These are phyloP conservation scores for Barnettozyma sp. DNA, from an alignment of 805 yeast genomes.

Conservation along the genomic window DNA sequence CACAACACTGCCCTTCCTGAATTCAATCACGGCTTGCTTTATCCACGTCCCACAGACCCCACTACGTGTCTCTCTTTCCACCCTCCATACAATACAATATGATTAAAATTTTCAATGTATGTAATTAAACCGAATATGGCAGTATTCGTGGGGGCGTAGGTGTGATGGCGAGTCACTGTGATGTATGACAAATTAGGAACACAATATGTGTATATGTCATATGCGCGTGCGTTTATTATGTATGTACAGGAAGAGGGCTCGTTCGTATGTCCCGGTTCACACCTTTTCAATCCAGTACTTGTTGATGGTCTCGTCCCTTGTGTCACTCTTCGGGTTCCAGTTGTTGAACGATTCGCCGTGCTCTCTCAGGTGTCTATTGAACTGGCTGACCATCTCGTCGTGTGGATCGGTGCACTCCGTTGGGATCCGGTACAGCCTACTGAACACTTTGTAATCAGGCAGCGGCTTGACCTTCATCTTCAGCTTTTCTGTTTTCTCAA, in stretches of 20 bases:
- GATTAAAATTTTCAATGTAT: not conserved
- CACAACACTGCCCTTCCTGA: no score
- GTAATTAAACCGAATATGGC: not conserved
- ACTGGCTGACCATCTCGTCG: slow-evolving; percentile 26
- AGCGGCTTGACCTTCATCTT: slow-evolving; percentile 18
- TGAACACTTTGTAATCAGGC: slow-evolving; percentile 22
- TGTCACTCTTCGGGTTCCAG: slow-evolving; percentile 18
- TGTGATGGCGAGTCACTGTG: no score
- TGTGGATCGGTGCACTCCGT: slow-evolving; percentile 21
- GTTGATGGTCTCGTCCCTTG: slow-evolving; percentile 21
- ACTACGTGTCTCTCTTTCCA: no score
- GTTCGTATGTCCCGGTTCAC: no score
- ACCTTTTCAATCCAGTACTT: slow-evolving; percentile 26
- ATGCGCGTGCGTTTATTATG: not conserved
- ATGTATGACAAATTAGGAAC: no score
- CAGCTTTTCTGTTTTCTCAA: slow-evolving; percentile 12
- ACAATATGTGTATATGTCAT: not conserved
- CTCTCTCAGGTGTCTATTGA: slow-evolving; percentile 18
- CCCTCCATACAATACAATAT: no score
- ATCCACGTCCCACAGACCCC: no score
- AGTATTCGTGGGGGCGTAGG: not conserved
- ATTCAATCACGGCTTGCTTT: no score
- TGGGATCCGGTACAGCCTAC: slow-evolving; percentile 22
- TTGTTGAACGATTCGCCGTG: slow-evolving; percentile 17
- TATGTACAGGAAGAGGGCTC: slow-evolving; percentile 1